Evolutionary conservation across 371 early-diverging fungal genomes (phyloP).

Genomic region (Paraphysoderma sedebokerense): DNA sequence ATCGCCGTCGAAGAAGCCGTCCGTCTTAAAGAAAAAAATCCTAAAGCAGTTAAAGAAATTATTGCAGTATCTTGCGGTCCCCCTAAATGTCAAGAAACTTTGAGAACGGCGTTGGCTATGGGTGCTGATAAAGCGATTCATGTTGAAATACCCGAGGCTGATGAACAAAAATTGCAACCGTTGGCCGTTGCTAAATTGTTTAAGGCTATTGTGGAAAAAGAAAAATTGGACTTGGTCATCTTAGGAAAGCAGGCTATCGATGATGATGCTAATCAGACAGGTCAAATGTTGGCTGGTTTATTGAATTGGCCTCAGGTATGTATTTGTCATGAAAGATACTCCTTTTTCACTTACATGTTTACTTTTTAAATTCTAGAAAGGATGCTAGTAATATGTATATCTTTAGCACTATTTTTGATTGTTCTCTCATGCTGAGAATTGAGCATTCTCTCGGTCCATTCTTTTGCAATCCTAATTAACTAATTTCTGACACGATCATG

Average conservation of each 20-base stretch:
- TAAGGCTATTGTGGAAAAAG: constrained; percentile 69
- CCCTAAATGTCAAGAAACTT: constrained; percentile 73
- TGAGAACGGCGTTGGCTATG: constrained; percentile 95
- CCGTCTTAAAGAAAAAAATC: constrained; percentile 60
- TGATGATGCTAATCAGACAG: constrained; percentile 93
- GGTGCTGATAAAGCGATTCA: constrained; percentile 95
- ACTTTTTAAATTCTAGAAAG: not conserved
- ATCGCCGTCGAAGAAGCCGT: constrained; percentile 96
- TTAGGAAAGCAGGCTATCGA: constrained; percentile 98
- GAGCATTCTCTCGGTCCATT: not conserved
- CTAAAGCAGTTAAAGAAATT: constrained; percentile 45
- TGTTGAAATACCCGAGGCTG: constrained; percentile 57
- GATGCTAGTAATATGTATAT: not conserved
- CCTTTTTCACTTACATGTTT: constrained; percentile 8
- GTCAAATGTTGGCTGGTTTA: constrained; percentile 95
- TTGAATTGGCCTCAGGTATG: constrained; percentile 83
- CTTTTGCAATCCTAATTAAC: too few species aligned
- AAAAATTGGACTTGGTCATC: constrained; percentile 83
- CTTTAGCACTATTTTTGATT: too few species aligned
- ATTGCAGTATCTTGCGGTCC: constrained; percentile 78
- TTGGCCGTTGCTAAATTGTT: constrained; percentile 83
- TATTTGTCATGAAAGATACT: not conserved
- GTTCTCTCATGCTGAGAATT: not conserved
- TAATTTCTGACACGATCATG: too few species aligned
- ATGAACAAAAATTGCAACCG: constrained; percentile 42